Evolutionary conservation across 768 basidiomycete genomes (phyloP), one percentile per base, ranked within the genome.

Genomic region (Boletus reticuloceps): DNA sequence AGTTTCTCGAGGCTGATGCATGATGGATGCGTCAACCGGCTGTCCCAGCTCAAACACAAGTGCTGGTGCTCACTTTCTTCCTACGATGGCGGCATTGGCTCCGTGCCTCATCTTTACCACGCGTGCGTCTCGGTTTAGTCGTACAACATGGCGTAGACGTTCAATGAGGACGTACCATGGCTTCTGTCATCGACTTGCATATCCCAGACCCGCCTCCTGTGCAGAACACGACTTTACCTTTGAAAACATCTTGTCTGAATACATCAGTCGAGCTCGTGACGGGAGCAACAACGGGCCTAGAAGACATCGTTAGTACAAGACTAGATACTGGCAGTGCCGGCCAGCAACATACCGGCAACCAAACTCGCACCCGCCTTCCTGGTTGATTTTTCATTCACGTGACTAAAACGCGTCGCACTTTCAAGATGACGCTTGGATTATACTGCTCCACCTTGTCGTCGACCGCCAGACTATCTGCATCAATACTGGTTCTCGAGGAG

Each of bases 201-300:
- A 99, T 98, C 16, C 95, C 96, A 55, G 91, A 91, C 3, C 89
- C 89, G 16, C 93, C 94, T 37, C 94, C 94, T 0, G 94, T 96
- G 73, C 89, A 93, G 73, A 92, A 90, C 5, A 91, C 75, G 20
- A 95, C 91, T 69, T 95, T 97, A 56, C 89, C 93, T 58, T 85
- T 83, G 83, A 96, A 96, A 31, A 98, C 79, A 59, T 90, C 86
- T 2, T 74, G 66, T 61, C 83, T 86, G 80, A 96, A 98, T 51
- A 89, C 75, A 40, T 80, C 64, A 0, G 77, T 79, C 1, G 88
- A 89, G 55, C 76, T 73, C 29, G 74, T 73, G 19, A 79, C 65
- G 1, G 86, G 80, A 25, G 75, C 72, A 27, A 79, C 69, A 49
- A 80, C 71, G 22, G 69, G 64, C 55, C 62, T 53, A 14, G 77